Percentiles rank a stretch among this genome's conserved stretches.
phyloP scores from a whole-genome alignment of 2,329 filamentous ascomycete species.

The Calonectria pauciramosa region DNA sequence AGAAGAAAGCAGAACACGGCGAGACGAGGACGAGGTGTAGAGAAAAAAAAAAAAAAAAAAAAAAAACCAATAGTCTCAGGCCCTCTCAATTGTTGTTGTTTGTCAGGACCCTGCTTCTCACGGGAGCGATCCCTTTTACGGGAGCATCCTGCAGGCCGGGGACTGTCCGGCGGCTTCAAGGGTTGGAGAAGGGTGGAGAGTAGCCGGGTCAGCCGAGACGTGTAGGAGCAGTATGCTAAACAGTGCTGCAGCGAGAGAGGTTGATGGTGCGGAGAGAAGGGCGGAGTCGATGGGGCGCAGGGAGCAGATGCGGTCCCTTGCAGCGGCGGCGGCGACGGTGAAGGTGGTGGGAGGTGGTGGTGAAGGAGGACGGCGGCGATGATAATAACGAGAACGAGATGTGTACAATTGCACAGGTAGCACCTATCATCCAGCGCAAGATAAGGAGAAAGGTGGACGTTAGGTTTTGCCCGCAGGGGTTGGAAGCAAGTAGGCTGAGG shows the following conservation, averaged over 20 bases:
- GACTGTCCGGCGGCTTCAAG: conserved; percentile 32
- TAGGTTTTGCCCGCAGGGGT: background rate
- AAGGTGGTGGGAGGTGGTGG: conserved; percentile 18
- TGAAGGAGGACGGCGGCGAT: background rate
- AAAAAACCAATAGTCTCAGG: conserved; percentile 22
- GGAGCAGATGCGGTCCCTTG: conserved; percentile 28
- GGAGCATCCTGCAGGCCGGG: conserved; percentile 34
- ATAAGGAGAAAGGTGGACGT: background rate
- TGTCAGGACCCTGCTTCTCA: conserved; percentile 37
- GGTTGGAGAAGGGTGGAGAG: conserved; percentile 12
- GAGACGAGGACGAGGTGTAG: conserved; percentile 8
- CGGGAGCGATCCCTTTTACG: conserved; percentile 46
- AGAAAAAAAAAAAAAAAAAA: conserved; percentile 3
- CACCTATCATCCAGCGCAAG: background rate
- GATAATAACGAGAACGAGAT: background rate
- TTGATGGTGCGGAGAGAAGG: conserved; percentile 28
- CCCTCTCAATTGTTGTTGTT: background rate
- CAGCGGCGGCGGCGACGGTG: conserved; percentile 18
- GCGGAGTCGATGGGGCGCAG: conserved; percentile 15
- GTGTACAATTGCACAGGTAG: background rate
- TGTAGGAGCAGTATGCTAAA: conserved; percentile 5
- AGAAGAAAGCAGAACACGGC: conserved; percentile 6
- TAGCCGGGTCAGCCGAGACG: conserved; percentile 21
- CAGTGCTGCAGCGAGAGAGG: conserved; percentile 4
- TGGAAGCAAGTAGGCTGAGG: background rate